Conservation (phyloP, 352 stramenopile genomes). For the Globisporangium viniferum region DNA sequence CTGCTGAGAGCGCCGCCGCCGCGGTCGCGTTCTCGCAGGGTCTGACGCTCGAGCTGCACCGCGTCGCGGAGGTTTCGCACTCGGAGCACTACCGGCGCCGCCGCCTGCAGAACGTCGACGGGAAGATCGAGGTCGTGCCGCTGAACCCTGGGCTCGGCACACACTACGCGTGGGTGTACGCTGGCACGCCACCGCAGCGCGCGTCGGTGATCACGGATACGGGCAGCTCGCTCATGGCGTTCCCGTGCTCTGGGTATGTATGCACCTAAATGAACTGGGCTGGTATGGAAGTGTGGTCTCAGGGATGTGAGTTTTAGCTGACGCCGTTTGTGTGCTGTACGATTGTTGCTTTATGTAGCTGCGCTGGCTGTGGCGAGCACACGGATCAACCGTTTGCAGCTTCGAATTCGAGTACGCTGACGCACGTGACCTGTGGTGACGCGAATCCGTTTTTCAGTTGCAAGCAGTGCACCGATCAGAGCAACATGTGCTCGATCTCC, state of each 20-base stretch:
- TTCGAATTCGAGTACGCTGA: slow-evolving; percentile 62
- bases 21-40: slow-evolving; percentile 7
- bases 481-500: slow-evolving; percentile 59
- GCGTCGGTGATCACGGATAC: slow-evolving; percentile 84
- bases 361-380: slow-evolving; percentile 64
- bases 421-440: slow-evolving; percentile 59
- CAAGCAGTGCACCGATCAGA: slow-evolving; percentile 33
- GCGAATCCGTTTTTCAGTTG: slow-evolving; percentile 51
- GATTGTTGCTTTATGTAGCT: slow-evolving; percentile 22
- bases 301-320: background rate
- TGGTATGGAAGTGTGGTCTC: background rate
- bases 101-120: slow-evolving; percentile 24
- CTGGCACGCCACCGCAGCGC: slow-evolving; percentile 71
- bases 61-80: slow-evolving; percentile 17
- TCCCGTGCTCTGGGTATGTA: slow-evolving; percentile 71
- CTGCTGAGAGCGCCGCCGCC: background rate
- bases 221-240: slow-evolving; percentile 72
- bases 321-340: background rate
- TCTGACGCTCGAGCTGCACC: slow-evolving; percentile 43
- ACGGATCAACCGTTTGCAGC: slow-evolving; percentile 68
- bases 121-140: slow-evolving; percentile 54
- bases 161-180: slow-evolving; percentile 85
- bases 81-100: slow-evolving; percentile 46
- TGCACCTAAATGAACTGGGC: too few species aligned
- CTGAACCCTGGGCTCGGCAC: slow-evolving; percentile 73